These are phyloP conservation scores for Sporothrix brunneoviolacea DNA, from an alignment of 2,329 filamentous ascomycete genomes.

Conservation along the genomic window DNA sequence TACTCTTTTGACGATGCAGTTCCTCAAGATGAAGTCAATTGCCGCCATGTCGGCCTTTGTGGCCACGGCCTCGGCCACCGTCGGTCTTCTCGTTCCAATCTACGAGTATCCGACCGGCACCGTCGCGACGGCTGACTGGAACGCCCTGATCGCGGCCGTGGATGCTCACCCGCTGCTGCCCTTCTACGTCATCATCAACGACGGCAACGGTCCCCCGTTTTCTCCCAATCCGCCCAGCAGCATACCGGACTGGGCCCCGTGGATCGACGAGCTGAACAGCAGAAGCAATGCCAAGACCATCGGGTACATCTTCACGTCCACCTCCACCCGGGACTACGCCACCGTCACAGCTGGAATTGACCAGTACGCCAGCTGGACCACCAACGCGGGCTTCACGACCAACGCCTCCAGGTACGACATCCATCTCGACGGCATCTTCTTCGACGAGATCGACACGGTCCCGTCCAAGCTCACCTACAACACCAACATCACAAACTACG, in stretches of 20 bases:
- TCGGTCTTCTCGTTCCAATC: conserved; percentile 19
- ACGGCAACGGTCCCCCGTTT: conserved; percentile 13
- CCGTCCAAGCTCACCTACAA: conserved; percentile 13
- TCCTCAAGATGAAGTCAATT: too few relatives aligned
- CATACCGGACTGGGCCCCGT: conserved; percentile 12
- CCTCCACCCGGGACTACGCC: neutral
- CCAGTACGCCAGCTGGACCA: conserved; percentile 17
- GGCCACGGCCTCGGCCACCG: conserved; percentile 23
- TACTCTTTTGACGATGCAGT: too few relatives aligned
- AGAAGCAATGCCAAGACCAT: conserved; percentile 15
- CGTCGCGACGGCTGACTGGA: conserved; percentile 15
- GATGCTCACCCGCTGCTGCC: conserved; percentile 15
- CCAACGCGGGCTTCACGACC: conserved; percentile 4
- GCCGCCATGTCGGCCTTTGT: too few relatives aligned
- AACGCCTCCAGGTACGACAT: conserved; percentile 13
- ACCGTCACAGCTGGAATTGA: conserved; percentile 9
- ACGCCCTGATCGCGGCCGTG: conserved; percentile 16
- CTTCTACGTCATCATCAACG: conserved; percentile 20
- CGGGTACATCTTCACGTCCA: conserved; percentile 17
- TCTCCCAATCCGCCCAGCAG: conserved; percentile 12
- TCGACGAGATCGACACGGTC: conserved; percentile 18
- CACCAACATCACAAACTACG: conserved; percentile 13
- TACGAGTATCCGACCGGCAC: conserved; percentile 19
- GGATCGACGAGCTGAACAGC: conserved; percentile 14
- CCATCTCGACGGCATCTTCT: conserved; percentile 18